Evolutionary conservation across 495 filamentous ascomycete species (phyloP), one percentile per base, ranked within the genome.

Genomic region (Penicillium paxilli): DNA sequence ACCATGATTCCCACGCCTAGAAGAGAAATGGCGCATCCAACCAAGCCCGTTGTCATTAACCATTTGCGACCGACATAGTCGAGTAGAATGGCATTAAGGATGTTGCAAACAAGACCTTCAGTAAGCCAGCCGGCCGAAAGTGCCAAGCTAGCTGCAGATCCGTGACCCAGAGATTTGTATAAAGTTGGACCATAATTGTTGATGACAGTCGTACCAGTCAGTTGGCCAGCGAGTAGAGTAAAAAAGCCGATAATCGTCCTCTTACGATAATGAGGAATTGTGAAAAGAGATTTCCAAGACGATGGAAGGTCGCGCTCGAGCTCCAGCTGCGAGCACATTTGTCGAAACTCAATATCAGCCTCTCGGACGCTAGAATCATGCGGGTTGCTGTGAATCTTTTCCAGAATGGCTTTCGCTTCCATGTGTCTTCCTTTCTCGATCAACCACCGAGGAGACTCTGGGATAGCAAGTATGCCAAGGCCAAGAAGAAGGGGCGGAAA

Each of bases 201-300:
- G 5, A 28, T 5, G 26, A 28, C 26, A 5, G 11, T 5, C 5
- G 26, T 28, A 28, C 26, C 26, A 28, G 26, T 28, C 5, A 11
- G 5, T 11, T 28, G 26, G 11, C 26, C 26, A 5, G 5, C 26
- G 11, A 28, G 11, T 11, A 28, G 5, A 11, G 11, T 11, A 5
- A 5, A 5, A 11, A 28, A 28, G 5, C 26, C 26, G 5, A 28
- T 5, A 28, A 11, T 11, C 5, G 11, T 5, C 26, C 26, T 5
- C 26, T 28, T 28, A 11, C 5, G 26, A 28, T 28, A 5, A 11
- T 28, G 26, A 5, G 26, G 26, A 5, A 28, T 5, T 11, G 5
- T 5, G 37, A 78, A 65, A 9, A 78, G 26, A 33, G 5, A 76
- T 68, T 12, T 67, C 72, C 51, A 75, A 78, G 51, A 70, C 32